phyloP scores from a whole-genome alignment of 768 basidiomycete genomes.

The Rhodotorula diobovata region DNA sequence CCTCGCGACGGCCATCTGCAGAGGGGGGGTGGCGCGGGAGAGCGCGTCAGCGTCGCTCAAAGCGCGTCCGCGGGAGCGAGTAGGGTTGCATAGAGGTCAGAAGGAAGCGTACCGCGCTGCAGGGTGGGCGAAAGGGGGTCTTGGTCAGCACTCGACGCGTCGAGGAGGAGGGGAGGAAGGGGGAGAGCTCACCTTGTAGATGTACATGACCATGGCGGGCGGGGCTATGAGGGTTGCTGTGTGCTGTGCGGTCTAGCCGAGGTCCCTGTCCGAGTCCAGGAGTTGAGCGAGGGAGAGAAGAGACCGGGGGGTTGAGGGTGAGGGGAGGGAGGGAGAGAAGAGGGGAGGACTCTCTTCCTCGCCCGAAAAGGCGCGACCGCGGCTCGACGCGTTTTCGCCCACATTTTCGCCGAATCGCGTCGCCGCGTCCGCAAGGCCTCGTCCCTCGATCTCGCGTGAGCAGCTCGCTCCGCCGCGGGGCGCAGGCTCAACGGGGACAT shows the following conservation, averaged over 20 bases:
- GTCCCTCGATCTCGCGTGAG: no score
- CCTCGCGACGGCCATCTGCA: conserved; percentile 65
- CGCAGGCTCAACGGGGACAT: no score
- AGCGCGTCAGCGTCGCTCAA: neutral
- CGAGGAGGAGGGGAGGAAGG: no score
- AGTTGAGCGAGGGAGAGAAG: neutral
- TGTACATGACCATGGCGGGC: conserved; percentile 44
- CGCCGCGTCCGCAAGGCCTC: no score
- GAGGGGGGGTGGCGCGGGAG: neutral
- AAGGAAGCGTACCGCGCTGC: conserved; percentile 52
- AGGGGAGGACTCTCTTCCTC: neutral
- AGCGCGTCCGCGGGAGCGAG: neutral
- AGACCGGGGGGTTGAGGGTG: neutral
- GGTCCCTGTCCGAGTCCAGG: neutral
- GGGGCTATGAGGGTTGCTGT: neutral
- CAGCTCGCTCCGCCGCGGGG: no score
- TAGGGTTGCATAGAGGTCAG: neutral
- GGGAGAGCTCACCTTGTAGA: conserved; percentile 50
- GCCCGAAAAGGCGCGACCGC: neutral
- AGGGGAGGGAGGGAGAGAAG: neutral
- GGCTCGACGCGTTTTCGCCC: neutral
- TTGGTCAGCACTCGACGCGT: conserved; percentile 16
- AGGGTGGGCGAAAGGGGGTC: neutral
- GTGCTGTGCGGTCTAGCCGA: conserved; percentile 1
- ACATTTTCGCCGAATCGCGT: neutral